Conservation (phyloP, 2,329 filamentous ascomycete species). For the Tolypocladium album region DNA sequence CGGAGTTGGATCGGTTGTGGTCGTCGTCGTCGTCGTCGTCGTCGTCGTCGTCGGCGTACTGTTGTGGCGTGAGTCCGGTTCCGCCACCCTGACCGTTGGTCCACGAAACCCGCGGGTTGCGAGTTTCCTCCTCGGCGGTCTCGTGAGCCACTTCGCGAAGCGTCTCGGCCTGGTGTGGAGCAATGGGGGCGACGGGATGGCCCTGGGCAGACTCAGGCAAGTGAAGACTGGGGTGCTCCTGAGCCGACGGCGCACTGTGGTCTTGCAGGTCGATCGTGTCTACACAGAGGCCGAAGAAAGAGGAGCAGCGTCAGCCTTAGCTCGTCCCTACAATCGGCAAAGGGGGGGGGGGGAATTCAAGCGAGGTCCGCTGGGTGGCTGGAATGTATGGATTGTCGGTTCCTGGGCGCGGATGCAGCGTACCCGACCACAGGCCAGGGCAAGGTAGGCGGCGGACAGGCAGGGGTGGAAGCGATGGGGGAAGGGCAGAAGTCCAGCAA, state of each 20-base stretch:
- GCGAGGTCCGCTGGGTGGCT: not conserved
- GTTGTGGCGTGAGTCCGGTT: slow-evolving; percentile 24
- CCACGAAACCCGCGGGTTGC: slow-evolving; percentile 51
- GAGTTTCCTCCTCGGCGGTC: slow-evolving; percentile 58
- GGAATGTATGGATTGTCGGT: not conserved
- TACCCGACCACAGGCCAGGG: not conserved
- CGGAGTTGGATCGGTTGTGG: slow-evolving; percentile 11
- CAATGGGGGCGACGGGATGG: slow-evolving; percentile 38
- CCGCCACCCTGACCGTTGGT: slow-evolving; percentile 28
- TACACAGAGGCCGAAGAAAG: slow-evolving; percentile 21
- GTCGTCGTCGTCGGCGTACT: slow-evolving; percentile 33
- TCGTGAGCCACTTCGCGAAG: slow-evolving; percentile 73
- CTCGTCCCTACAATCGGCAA: slow-evolving; percentile 1
- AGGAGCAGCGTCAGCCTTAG: slow-evolving; percentile 1
- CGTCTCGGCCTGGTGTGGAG: slow-evolving; percentile 77
- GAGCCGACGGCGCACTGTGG: slow-evolving; percentile 68
- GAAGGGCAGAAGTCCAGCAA: not conserved
- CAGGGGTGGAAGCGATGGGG: not conserved
- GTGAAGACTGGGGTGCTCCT: slow-evolving; percentile 52
- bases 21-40: slow-evolving; percentile 28
- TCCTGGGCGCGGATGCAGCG: not conserved
- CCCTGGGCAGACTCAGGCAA: slow-evolving; percentile 25
- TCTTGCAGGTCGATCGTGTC: slow-evolving; percentile 95
- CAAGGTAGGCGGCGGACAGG: not conserved
- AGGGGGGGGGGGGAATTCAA: not conserved